Conservation (phyloP, 2,329 filamentous ascomycete genomes). For the Leptodontidium sp. region DNA sequence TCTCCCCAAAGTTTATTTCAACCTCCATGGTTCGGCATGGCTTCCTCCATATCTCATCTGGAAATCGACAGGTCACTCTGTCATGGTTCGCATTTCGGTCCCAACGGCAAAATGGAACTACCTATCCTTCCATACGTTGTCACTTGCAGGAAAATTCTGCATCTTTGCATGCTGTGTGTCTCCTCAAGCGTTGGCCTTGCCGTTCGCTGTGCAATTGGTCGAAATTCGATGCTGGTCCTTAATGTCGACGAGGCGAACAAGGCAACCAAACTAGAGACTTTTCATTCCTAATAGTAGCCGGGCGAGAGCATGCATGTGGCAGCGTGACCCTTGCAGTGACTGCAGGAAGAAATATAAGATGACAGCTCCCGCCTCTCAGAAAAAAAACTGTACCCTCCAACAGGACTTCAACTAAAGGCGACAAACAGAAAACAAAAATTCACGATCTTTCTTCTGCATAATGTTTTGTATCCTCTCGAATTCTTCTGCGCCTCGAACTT, state of each 20-base stretch:
- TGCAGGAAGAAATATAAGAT: slow-evolving; percentile 38
- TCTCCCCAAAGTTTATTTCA: slow-evolving; percentile 30
- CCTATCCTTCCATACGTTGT: slow-evolving; percentile 21
- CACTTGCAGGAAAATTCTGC: slow-evolving; percentile 31
- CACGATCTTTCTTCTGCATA: slow-evolving; percentile 1
- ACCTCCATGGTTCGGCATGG: slow-evolving; percentile 23
- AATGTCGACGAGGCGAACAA: slow-evolving; percentile 34
- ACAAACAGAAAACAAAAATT: background rate
- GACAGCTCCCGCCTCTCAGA: slow-evolving; percentile 28
- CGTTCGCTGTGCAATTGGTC: slow-evolving; percentile 23
- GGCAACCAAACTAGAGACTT: slow-evolving; percentile 39
- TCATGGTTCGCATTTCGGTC: slow-evolving; percentile 29
- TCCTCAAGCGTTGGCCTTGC: slow-evolving; percentile 8
- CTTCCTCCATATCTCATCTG: background rate
- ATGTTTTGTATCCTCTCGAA: background rate
- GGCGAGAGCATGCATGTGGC: slow-evolving; percentile 29
- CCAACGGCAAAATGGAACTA: slow-evolving; percentile 16
- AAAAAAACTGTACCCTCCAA: slow-evolving; percentile 5
- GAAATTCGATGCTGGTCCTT: slow-evolving; percentile 3
- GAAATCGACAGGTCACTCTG: slow-evolving; percentile 25
- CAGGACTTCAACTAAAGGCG: slow-evolving; percentile 3
- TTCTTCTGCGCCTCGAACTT: slow-evolving; percentile 32
- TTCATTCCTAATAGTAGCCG: slow-evolving; percentile 29
- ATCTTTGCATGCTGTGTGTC: slow-evolving; percentile 24
- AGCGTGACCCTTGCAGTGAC: slow-evolving; percentile 30